phyloP scores from a whole-genome alignment of 331 rosid species.

The Erythrophleum ivorense region DNA sequence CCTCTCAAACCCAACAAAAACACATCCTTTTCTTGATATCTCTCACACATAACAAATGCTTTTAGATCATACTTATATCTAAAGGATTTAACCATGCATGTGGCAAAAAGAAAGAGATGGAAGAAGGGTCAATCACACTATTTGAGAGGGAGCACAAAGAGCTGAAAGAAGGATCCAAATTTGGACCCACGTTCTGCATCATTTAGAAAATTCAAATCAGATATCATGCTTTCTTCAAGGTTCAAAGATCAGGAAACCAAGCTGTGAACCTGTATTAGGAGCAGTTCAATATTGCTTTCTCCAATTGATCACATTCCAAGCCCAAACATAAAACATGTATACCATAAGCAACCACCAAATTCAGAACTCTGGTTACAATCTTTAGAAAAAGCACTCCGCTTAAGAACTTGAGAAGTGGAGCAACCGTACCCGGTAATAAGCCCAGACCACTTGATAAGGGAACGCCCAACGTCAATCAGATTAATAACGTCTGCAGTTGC shows the following conservation, averaged over 20 bases:
- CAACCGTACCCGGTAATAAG: neutral
- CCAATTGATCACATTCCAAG: neutral
- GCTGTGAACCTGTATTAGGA: neutral
- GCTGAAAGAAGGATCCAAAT: neutral
- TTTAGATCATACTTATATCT: constrained; percentile 1
- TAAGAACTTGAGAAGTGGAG: neutral
- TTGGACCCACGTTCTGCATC: constrained; percentile 10
- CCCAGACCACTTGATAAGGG: neutral
- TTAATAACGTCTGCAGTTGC: neutral
- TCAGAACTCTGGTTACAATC: neutral
- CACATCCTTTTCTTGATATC: constrained; percentile 7
- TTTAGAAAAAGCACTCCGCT: neutral
- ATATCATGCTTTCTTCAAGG: neutral
- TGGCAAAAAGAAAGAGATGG: neutral
- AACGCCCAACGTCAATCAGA: constrained; percentile 23
- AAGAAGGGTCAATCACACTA: neutral
- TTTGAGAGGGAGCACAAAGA: neutral
- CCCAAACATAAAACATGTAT: neutral
- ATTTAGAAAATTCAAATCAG: neutral
- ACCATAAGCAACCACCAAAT: too few relatives aligned
- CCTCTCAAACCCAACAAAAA: neutral
- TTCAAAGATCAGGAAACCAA: neutral
- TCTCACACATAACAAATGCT: constrained; percentile 1
- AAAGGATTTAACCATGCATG: constrained; percentile 25
- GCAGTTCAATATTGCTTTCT: neutral